Percentiles rank a stretch among this genome's conserved stretches.
Conservation (phyloP, 2,329 filamentous ascomycete genomes). For the Sporothrix humicola region DNA sequence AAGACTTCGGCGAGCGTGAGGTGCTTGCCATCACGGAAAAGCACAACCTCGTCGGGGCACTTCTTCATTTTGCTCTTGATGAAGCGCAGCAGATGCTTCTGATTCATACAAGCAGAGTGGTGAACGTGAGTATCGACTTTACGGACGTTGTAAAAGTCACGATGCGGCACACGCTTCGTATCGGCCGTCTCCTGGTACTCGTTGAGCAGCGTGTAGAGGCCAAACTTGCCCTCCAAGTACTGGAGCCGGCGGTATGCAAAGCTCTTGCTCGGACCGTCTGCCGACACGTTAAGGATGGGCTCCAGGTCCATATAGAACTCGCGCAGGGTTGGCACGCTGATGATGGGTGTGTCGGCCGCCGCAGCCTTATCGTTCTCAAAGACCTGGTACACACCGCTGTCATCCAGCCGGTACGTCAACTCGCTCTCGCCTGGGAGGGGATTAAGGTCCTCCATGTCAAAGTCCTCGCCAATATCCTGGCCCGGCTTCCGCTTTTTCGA, state of each 20-base stretch:
- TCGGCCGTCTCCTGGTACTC: slow-evolving; percentile 98
- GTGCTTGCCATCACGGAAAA: slow-evolving; percentile 90
- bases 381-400: slow-evolving; percentile 88
- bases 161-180: slow-evolving; percentile 95
- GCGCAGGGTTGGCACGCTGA: slow-evolving; percentile 86
- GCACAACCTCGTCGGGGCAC: slow-evolving; percentile 88
- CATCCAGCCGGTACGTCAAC: slow-evolving; percentile 79
- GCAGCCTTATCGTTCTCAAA: slow-evolving; percentile 72
- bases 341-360: slow-evolving; percentile 69
- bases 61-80: slow-evolving; percentile 99
- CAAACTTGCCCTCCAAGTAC: slow-evolving; percentile 96
- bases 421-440: slow-evolving; percentile 74
- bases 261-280: slow-evolving; percentile 94
- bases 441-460: slow-evolving; percentile 76
- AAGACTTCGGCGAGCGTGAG: slow-evolving; percentile 93
- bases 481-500: slow-evolving; percentile 79
- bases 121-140: slow-evolving; percentile 99
- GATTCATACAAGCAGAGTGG: slow-evolving; percentile 99
- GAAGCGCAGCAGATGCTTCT: slow-evolving; percentile 96
- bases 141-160: slow-evolving; percentile 98
- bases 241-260: slow-evolving; percentile 94
- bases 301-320: slow-evolving; percentile 98
- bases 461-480: slow-evolving; percentile 89
- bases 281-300: slow-evolving; percentile 82
- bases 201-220: slow-evolving; percentile 89